These are phyloP conservation scores for Austropuccinia psidii DNA, from an alignment of 1,284 basidiomycete genomes.

Conservation along the genomic window DNA sequence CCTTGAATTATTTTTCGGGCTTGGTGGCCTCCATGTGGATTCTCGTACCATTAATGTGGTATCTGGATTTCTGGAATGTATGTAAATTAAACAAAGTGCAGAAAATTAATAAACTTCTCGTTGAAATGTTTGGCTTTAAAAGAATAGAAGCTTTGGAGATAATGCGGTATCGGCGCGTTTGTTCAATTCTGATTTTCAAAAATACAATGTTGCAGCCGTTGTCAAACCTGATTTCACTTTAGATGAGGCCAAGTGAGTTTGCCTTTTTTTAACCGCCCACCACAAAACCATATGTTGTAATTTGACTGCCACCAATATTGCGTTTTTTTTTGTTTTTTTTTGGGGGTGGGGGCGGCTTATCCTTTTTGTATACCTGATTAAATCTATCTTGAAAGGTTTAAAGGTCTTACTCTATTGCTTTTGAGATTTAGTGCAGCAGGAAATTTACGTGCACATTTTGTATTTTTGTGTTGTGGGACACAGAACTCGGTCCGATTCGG, in stretches of 20 bases:
- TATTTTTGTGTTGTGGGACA: no score
- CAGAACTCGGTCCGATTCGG: constrained; percentile 33
- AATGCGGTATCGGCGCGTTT: constrained; percentile 29
- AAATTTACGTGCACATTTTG: no score
- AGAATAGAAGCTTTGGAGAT: constrained; percentile 35
- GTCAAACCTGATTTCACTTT: constrained; percentile 30
- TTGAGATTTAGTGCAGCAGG: no score
- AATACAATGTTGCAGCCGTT: constrained; percentile 33
- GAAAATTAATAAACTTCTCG: background rate
- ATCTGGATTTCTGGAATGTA: constrained; percentile 31
- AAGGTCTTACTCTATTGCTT: no score
- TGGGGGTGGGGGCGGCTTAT: no score
- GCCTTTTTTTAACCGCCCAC: background rate
- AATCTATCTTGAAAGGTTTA: background rate
- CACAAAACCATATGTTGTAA: background rate
- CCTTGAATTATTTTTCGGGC: constrained; percentile 25
- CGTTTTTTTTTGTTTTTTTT: background rate
- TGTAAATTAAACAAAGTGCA: background rate
- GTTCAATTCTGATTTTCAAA: constrained; percentile 23
- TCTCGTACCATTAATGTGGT: constrained; percentile 33
- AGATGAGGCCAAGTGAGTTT: constrained; percentile 21
- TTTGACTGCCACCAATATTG: background rate
- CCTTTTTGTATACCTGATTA: no score
- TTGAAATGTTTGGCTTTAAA: background rate
- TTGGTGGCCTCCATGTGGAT: constrained; percentile 30